phyloP scores from a whole-genome alignment of 768 basidiomycete species.

The Lactifluus echinatus region DNA sequence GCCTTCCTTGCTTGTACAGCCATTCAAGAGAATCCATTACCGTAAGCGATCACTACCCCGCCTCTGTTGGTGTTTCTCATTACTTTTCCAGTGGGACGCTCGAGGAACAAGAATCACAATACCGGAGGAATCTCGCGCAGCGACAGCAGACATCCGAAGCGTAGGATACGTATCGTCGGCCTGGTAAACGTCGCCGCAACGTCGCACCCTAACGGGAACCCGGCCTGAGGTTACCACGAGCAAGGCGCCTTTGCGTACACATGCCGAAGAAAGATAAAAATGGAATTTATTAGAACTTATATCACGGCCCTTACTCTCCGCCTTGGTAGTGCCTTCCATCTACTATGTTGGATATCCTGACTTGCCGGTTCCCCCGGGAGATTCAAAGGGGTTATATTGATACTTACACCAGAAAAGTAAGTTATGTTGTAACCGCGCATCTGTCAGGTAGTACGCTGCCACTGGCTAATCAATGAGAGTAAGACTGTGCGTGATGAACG shows the following conservation, averaged over 20 bases:
- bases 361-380: not conserved
- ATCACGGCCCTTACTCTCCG: not conserved
- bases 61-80: not conserved
- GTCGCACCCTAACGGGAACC: not conserved
- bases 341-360: not conserved
- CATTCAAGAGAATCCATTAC: constrained; percentile 65
- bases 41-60: constrained; percentile 28
- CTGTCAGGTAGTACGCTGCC: not conserved
- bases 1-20: constrained; percentile 62
- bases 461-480: constrained; percentile 1
- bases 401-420: not conserved
- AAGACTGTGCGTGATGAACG: too few species aligned
- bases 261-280: not conserved
- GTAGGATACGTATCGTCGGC: not conserved
- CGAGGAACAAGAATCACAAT: constrained; percentile 52
- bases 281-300: not conserved
- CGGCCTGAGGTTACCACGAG: too few species aligned
- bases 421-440: not conserved
- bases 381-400: not conserved
- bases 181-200: not conserved
- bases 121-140: constrained; percentile 26
- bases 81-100: constrained; percentile 42
- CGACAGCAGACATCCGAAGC: constrained; percentile 4
- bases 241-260: not conserved
- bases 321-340: not conserved